Conservation (phyloP, 208 protist species). For the Leptomonas seymouri region DNA sequence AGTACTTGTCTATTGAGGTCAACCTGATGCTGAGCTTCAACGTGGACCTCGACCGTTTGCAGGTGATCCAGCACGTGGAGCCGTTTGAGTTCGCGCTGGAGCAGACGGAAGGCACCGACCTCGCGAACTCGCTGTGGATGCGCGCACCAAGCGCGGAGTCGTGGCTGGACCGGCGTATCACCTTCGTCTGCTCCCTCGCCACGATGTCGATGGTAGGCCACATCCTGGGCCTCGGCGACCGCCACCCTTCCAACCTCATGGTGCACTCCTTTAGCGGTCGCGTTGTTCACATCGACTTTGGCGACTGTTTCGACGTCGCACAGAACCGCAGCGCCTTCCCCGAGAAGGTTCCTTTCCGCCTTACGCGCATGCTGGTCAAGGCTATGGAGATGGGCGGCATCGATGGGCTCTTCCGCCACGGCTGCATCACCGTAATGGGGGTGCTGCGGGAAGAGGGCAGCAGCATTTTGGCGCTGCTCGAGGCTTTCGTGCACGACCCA, state of each 20-base stretch:
- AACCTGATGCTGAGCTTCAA: constrained; percentile 88
- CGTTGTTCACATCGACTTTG: constrained; percentile 99
- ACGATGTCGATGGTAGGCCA: constrained; percentile 99
- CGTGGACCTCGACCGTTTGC: constrained; percentile 95
- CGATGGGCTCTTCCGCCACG: constrained; percentile 98
- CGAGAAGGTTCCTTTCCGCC: constrained; percentile 99
- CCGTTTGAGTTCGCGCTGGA: constrained; percentile 97
- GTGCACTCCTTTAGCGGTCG: constrained; percentile 98
- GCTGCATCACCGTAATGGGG: constrained; percentile 98
- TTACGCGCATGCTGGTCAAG: constrained; percentile 99
- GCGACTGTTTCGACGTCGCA: constrained; percentile 99
- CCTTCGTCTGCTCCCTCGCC: constrained; percentile 99
- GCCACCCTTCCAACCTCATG: constrained; percentile 99
- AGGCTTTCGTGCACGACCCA: constrained; percentile 99
- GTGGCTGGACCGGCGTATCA: constrained; percentile 98
- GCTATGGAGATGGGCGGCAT: constrained; percentile 99
- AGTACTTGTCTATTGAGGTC: constrained; percentile 94
- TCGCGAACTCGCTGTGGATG: constrained; percentile 98
- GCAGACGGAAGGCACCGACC: constrained; percentile 95
- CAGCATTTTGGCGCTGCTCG: constrained; percentile 98
- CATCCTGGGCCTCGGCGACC: constrained; percentile 99
- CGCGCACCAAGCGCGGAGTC: constrained; percentile 96
- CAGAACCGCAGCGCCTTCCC: constrained; percentile 98
- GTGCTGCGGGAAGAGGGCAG: constrained; percentile 99
- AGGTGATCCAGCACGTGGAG: constrained; percentile 98